Evolutionary conservation across 768 basidiomycete species (phyloP), one percentile per base, ranked within the genome.

Genomic region (Pholiota microspora): DNA sequence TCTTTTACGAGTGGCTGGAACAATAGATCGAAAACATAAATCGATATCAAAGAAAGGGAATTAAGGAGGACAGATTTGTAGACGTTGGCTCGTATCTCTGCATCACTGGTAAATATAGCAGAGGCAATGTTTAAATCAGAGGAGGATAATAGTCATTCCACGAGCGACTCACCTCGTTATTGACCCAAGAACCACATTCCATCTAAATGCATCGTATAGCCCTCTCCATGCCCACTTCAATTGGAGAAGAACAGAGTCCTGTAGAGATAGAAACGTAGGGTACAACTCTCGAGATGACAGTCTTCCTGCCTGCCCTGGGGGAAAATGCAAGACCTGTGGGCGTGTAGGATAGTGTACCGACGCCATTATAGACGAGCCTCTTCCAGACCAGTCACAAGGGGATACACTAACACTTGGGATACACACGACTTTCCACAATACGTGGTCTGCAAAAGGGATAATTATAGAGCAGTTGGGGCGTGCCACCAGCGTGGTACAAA

Each of bases 21-120:
- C 24, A 92, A 66, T 45, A 85, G 66, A 62, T 92, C 88, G 66
- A 92, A 89, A n/a, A 79, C 73, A 65, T 85, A 91, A 54, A 92
- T 84, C 10, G 87, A 90, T 12, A 79, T 67, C 56, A 94, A 68
- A 1, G 88, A 89, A 16, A 92, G 72, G 7, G 74, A 69, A 64
- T 94, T 93, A 47, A 93, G 78, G 7, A 89, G 71, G 15, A 88
- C 66, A 1, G 88, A 90, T 72, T 92, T 93, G 71, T 83, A 77
- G 32, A 91, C 67, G 66, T 90, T 86, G 52, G 78, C 74, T 13
- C 88, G 85, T 53, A 93, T 82, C 69, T 92, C 89, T 5, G 82
- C 67, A 69, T 94, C 91, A 60, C 89, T 92, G 64, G 27, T 50
- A 36, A 27, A 25, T 27, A 38, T 24, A 52, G 49, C 5, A 13